Evolutionary conservation across 257 asterid genomes (phyloP), one percentile per base, ranked within the genome.

Genomic region (Primulina huaijiensis): DNA sequence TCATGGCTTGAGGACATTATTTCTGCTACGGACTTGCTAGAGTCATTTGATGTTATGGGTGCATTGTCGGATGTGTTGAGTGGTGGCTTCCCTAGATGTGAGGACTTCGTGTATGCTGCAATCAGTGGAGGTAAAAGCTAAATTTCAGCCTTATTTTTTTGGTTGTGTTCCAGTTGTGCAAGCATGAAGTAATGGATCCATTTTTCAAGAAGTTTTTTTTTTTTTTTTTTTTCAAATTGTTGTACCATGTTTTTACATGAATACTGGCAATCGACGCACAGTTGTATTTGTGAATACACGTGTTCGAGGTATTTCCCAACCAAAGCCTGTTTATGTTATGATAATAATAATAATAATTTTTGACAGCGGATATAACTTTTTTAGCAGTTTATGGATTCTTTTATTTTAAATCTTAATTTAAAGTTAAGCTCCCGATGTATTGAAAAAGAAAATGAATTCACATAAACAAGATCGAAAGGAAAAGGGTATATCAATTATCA

Each of bases 1-100:
- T 65, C 90, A 1, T 94, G 97, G 97, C 95, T 94, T 8, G 96
- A 89, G 8, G 98, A 86, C 65, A 87, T 94, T 86, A 80, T 76
- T 9, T 81, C 92, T 0, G 86, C 97, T 9, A 33, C 86, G 6
- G 90, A 88, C 79, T 77, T 94, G 21, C 97, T 86, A 86, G 99
- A 91, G 81, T 89, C 96, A 17, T 94, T 94, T 20, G 97, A 91
- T 40, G 76, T 86, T 20, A 86, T 88, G 1, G 97, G 97, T 29
- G 86, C 88, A 37, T 71, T 88, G 74, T 70, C 88, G 1, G 99
- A 91, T 53, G 98, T 85, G 30, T 80, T 91, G 10, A 78, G 84
- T 8, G 82, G 88, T 17, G 97, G 88, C 0, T 73, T 62, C 53
- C 67, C 80, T 34, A 81, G 66, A 5, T 89, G 92, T 30, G 98